These are phyloP conservation scores for Cinchona pubescens DNA, from an alignment of 257 asterid species.

Conservation along the genomic window DNA sequence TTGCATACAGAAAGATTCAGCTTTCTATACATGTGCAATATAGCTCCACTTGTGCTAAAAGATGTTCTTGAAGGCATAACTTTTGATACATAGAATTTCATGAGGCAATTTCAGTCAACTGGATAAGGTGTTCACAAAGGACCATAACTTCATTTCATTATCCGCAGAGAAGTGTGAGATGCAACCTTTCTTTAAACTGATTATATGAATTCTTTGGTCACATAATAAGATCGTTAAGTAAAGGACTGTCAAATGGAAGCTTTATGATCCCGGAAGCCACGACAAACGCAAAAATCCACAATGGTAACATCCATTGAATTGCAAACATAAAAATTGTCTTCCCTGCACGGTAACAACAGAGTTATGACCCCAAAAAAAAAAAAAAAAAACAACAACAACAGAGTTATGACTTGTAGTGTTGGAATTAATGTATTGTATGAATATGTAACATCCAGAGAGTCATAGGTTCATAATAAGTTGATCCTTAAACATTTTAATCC, in stretches of 20 bases:
- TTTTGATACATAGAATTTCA: too few relatives aligned
- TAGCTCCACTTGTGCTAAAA: too few relatives aligned
- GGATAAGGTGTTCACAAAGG: too few relatives aligned
- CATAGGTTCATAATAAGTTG: too few relatives aligned
- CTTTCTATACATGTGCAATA: background rate
- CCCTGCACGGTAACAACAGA: constrained; percentile 40
- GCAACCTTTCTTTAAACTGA: background rate
- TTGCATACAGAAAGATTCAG: background rate
- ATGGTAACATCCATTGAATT: constrained; percentile 55
- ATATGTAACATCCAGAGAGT: too few relatives aligned
- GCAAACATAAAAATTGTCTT: constrained; percentile 51
- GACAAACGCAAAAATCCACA: constrained; percentile 58
- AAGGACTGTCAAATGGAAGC: constrained; percentile 48
- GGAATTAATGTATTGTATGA: too few relatives aligned
- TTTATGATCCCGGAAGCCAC: constrained; percentile 54
- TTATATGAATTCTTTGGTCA: constrained; percentile 16
- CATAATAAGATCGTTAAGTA: constrained; percentile 51
- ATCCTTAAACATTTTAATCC: too few relatives aligned
- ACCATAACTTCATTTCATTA: background rate
- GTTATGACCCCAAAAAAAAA: too few relatives aligned
- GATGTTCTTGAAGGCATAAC: too few relatives aligned
- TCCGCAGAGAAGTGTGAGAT: background rate
- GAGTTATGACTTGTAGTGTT: too few relatives aligned
- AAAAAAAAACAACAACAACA: too few relatives aligned
- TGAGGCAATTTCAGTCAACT: too few relatives aligned